Evolutionary conservation across 1,284 basidiomycete genomes (phyloP).

Genomic region (Malassezia sympodialis): DNA sequence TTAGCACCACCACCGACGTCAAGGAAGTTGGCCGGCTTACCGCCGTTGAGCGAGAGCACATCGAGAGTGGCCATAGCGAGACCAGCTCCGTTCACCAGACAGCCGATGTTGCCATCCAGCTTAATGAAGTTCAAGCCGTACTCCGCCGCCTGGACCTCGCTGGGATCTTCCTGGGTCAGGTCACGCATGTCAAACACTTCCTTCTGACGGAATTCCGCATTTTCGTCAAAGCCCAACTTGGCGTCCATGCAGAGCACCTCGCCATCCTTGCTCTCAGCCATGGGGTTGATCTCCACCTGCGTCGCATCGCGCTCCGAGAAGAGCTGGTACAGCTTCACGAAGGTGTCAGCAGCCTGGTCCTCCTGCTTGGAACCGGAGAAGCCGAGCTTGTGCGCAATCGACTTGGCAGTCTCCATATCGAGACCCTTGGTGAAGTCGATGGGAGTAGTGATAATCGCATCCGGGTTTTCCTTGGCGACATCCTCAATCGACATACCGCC

Average conservation of each 20-base stretch:
- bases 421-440: constrained; percentile 81
- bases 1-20: constrained; percentile 97
- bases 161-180: constrained; percentile 86
- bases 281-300: constrained; percentile 98
- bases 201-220: constrained; percentile 92
- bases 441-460: constrained; percentile 88
- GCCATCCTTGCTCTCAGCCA: constrained; percentile 89
- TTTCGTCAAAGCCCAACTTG: constrained; percentile 98
- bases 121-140: constrained; percentile 98
- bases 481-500: constrained; percentile 80
- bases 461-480: constrained; percentile 91
- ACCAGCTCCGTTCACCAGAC: constrained; percentile 96
- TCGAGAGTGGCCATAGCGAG: constrained; percentile 99
- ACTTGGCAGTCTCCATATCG: constrained; percentile 62
- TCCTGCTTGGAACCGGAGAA: constrained; percentile 67
- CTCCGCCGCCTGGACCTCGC: constrained; percentile 68
- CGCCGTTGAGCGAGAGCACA: constrained; percentile 64
- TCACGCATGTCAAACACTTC: constrained; percentile 85
- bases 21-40: constrained; percentile 90
- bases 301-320: constrained; percentile 99
- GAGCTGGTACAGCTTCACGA: constrained; percentile 86
- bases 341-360: constrained; percentile 79
- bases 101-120: constrained; percentile 93
- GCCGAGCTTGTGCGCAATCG: constrained; percentile 78
- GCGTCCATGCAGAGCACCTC: constrained; percentile 98